Evolutionary conservation across 208 protist species (phyloP).

Genomic region (Trypanosoma lewisi): DNA sequence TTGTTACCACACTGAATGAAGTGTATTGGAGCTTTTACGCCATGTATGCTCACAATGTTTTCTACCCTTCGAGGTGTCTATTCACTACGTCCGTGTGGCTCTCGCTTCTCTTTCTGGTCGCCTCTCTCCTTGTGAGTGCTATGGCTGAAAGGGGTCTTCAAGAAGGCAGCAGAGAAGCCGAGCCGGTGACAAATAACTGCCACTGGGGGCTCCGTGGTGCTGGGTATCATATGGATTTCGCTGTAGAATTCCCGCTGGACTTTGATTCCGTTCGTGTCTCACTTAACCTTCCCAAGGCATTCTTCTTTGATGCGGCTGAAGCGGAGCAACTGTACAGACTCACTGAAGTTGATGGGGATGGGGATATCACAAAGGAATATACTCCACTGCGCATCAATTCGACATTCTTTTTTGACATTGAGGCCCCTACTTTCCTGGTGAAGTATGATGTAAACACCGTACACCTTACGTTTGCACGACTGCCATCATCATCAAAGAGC

Average conservation of each 20-base stretch:
- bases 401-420: slow-evolving; percentile 71
- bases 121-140: neutral
- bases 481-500: neutral
- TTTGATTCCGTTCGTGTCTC: slow-evolving; percentile 27
- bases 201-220: slow-evolving; percentile 47
- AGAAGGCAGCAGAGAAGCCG: neutral
- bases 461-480: slow-evolving; percentile 20
- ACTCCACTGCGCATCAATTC: slow-evolving; percentile 36
- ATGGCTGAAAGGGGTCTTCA: neutral
- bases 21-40: neutral
- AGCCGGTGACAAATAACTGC: neutral
- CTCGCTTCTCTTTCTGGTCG: neutral
- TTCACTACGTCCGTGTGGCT: neutral
- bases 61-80: neutral
- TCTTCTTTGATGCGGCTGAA: slow-evolving; percentile 78
- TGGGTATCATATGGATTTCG: slow-evolving; percentile 80
- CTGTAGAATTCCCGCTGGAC: slow-evolving; percentile 46
- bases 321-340: slow-evolving; percentile 56
- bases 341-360: slow-evolving; percentile 2
- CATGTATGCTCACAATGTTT: neutral
- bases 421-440: slow-evolving; percentile 72
- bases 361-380: slow-evolving; percentile 39
- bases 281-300: slow-evolving; percentile 48
- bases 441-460: slow-evolving; percentile 50
- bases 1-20: neutral